Evolutionary conservation across 2,329 filamentous ascomycete species (phyloP).

Genomic region (Diplocarpon rosae): DNA sequence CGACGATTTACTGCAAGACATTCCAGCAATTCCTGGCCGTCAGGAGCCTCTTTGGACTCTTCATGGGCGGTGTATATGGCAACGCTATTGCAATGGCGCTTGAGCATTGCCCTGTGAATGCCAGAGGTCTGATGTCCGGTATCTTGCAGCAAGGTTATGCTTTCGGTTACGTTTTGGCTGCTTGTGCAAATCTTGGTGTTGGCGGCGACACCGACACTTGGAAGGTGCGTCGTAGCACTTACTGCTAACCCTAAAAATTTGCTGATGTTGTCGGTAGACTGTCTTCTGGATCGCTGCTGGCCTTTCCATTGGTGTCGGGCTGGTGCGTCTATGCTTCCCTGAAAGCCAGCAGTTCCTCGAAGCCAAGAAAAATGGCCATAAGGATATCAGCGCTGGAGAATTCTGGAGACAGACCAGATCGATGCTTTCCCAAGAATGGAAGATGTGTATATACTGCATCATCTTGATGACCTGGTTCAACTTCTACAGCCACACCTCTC

Average conservation of each 20-base stretch:
- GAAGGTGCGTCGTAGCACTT: constrained; percentile 53
- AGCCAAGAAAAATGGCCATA: constrained; percentile 49
- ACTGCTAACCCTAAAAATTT: not conserved
- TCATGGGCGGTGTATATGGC: constrained; percentile 72
- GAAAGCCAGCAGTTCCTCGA: constrained; percentile 68
- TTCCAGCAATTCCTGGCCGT: constrained; percentile 53
- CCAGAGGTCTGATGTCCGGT: constrained; percentile 21
- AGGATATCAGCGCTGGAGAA: constrained; percentile 33
- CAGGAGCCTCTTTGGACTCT: constrained; percentile 59
- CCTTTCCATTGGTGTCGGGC: constrained; percentile 55
- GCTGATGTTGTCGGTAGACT: constrained; percentile 1
- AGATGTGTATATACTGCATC: constrained; percentile 65
- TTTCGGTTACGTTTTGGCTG: constrained; percentile 21
- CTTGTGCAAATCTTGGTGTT: constrained; percentile 57
- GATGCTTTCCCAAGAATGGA: constrained; percentile 63
- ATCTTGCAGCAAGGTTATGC: constrained; percentile 21
- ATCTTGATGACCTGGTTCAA: constrained; percentile 62
- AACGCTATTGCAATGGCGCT: constrained; percentile 65
- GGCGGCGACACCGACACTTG: constrained; percentile 52
- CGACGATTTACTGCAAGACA: constrained; percentile 17
- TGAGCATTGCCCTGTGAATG: constrained; percentile 37
- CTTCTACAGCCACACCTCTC: constrained; percentile 63
- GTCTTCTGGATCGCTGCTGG: constrained; percentile 38
- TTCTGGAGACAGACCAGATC: constrained; percentile 61
- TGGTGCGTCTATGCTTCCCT: constrained; percentile 57